phyloP scores from a whole-genome alignment of 2,329 filamentous ascomycete genomes.

The Talaromyces pinophilus region DNA sequence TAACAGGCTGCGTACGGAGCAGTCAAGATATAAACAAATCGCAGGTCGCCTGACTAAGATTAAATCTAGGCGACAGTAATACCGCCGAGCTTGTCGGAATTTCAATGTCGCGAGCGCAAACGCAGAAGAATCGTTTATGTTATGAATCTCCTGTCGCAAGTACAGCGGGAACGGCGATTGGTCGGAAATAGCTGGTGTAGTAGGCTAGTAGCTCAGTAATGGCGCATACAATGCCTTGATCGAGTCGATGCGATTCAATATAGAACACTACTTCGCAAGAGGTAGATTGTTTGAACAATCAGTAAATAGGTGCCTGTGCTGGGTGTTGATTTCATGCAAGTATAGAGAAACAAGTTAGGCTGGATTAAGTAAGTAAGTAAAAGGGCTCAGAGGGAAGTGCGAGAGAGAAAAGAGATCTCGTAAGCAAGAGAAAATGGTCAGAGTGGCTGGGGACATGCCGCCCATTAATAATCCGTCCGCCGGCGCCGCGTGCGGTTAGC shows the following conservation, averaged over 20 bases:
- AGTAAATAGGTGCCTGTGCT: not conserved
- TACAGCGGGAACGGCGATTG: slow-evolving; percentile 19
- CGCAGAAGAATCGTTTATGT: not conserved
- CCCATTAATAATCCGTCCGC: slow-evolving; percentile 19
- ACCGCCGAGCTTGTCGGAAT: not conserved
- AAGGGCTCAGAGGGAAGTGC: not conserved
- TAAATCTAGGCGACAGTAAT: not conserved
- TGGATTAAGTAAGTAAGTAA: slow-evolving; percentile 9
- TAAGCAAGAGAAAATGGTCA: slow-evolving; percentile 33
- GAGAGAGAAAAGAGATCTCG: slow-evolving; percentile 33
- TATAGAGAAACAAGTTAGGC: slow-evolving; percentile 25
- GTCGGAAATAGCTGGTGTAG: slow-evolving; percentile 15
- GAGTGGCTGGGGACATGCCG: slow-evolving; percentile 20
- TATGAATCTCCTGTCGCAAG: slow-evolving; percentile 2
- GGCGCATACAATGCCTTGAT: slow-evolving; percentile 2
- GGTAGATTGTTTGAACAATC: not conserved
- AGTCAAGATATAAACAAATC: not conserved
- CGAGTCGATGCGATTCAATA: not conserved
- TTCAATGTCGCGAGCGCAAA: not conserved
- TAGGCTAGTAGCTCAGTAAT: slow-evolving; percentile 2
- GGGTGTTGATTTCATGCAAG: not conserved
- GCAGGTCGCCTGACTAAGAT: not conserved
- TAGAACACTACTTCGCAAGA: not conserved
- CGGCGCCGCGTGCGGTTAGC: slow-evolving; percentile 11
- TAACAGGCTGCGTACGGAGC: slow-evolving; percentile 17